Conservation (phyloP, 768 basidiomycete genomes). For the Boletales sp. region DNA sequence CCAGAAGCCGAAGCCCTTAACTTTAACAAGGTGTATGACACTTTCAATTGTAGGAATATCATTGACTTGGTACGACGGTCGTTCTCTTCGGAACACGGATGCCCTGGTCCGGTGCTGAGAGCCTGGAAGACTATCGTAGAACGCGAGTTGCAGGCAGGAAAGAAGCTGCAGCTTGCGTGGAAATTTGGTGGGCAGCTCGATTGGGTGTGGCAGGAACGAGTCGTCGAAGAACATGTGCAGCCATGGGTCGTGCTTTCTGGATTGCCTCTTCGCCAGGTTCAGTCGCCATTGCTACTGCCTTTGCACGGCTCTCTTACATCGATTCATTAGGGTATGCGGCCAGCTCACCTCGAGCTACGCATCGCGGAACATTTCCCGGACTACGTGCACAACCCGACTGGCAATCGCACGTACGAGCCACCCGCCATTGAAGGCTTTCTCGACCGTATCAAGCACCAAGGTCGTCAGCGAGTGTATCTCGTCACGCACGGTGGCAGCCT, state of each 20-base stretch:
- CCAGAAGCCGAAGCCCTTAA: conserved; percentile 43
- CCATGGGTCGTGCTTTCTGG: conserved; percentile 77
- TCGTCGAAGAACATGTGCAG: conserved; percentile 57
- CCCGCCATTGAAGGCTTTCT: conserved; percentile 85
- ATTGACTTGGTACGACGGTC: conserved; percentile 58
- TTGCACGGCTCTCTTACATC: conserved; percentile 11
- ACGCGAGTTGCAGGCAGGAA: conserved; percentile 50
- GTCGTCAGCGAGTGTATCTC: conserved; percentile 63
- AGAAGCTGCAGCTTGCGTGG: conserved; percentile 75
- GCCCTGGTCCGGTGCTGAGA: conserved; percentile 19
- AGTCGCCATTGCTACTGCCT: conserved; percentile 11
- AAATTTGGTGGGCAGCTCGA: conserved; percentile 68
- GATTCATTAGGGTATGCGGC: conserved; percentile 30
- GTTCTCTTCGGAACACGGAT: conserved; percentile 38
- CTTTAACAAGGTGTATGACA: conserved; percentile 37
- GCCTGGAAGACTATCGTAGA: conserved; percentile 65
- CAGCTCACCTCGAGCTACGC: conserved; percentile 69
- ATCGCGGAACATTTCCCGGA: conserved; percentile 65
- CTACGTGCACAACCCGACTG: conserved; percentile 36
- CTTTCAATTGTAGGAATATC: conserved; percentile 61
- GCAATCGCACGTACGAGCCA: conserved; percentile 62
- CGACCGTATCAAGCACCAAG: conserved; percentile 60
- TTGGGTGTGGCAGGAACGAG: conserved; percentile 79
- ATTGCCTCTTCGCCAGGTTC: conserved; percentile 67
- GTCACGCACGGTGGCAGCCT: conserved; percentile 69